These are phyloP conservation scores for Neofusicoccum laricinum DNA, from an alignment of 2,329 filamentous ascomycete genomes.

Conservation along the genomic window DNA sequence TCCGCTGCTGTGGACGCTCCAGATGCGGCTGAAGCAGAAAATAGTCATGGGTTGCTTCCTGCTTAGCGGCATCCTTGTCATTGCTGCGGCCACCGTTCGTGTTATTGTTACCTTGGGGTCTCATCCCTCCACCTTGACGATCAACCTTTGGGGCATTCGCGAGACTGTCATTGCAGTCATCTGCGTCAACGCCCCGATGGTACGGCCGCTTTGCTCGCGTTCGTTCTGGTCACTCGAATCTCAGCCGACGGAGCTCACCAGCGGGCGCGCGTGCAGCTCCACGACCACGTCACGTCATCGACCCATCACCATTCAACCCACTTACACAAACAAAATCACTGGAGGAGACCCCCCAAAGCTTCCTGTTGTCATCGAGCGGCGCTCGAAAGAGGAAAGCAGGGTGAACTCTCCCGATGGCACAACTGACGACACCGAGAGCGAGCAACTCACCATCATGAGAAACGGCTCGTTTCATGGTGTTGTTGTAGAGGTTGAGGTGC, in stretches of 20 bases:
- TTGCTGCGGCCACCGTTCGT: constrained; percentile 34
- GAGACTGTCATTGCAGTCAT: constrained; percentile 36
- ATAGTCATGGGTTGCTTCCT: constrained; percentile 32
- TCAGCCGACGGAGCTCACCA: background rate
- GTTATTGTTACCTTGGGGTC: constrained; percentile 30
- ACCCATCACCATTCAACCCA: background rate
- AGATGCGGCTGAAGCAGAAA: constrained; percentile 30
- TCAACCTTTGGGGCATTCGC: constrained; percentile 38
- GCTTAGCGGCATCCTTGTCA: constrained; percentile 35
- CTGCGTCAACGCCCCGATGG: constrained; percentile 34
- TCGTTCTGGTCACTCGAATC: constrained; percentile 27
- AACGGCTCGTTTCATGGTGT: background rate
- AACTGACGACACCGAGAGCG: background rate
- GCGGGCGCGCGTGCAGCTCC: background rate
- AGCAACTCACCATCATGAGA: background rate
- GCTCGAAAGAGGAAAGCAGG: background rate
- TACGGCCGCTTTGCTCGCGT: constrained; percentile 28
- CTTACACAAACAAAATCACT: background rate
- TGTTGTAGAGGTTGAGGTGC: background rate
- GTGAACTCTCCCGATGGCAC: background rate
- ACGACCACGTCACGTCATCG: background rate
- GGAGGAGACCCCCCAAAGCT: background rate
- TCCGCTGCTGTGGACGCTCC: constrained; percentile 33
- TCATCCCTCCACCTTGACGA: constrained; percentile 29
- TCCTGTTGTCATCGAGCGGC: background rate